phyloP scores from a whole-genome alignment of 768 basidiomycete genomes.

The Leucosporidium creatinivorum region DNA sequence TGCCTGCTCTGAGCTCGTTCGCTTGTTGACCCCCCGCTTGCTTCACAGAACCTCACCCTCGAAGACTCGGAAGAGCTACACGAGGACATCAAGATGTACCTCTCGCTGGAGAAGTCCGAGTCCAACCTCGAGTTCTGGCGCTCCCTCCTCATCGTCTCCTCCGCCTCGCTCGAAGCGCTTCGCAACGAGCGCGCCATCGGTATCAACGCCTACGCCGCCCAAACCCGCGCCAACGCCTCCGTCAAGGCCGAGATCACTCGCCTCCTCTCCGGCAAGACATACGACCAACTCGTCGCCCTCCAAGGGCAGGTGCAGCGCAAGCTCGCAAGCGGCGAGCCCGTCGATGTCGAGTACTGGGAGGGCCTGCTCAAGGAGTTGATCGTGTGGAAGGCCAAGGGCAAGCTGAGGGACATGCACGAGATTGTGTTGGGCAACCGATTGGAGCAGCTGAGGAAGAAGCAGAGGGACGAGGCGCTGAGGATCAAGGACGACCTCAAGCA shows the following conservation, averaged over 20 bases:
- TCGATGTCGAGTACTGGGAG: constrained; percentile 99
- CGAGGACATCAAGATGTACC: constrained; percentile 86
- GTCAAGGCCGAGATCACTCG: constrained; percentile 79
- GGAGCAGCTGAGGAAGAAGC: constrained; percentile 89
- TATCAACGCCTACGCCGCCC: constrained; percentile 31
- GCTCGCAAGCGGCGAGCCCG: constrained; percentile 80
- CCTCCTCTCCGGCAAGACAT: constrained; percentile 74
- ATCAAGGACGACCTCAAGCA: constrained; percentile 71
- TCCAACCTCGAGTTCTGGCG: constrained; percentile 94
- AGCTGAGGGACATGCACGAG: constrained; percentile 84
- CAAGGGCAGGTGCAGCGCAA: constrained; percentile 84
- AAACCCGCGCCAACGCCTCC: constrained; percentile 36
- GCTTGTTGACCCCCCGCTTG: constrained; percentile 8
- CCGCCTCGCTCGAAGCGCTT: constrained; percentile 74
- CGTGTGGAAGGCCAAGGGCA: constrained; percentile 98
- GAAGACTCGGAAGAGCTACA: constrained; percentile 88
- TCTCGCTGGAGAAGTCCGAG: constrained; percentile 73
- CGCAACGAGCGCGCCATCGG: constrained; percentile 49
- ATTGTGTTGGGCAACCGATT: constrained; percentile 92
- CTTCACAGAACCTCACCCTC: constrained; percentile 64
- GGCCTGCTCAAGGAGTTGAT: constrained; percentile 78
- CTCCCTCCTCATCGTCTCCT: constrained; percentile 98
- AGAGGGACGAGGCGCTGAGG: constrained; percentile 89
- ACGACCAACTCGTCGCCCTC: constrained; percentile 70
- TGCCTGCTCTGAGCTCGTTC: not conserved